These are phyloP conservation scores for Pseudogymnoascus sp. DNA, from an alignment of 2,329 filamentous ascomycete species.

Conservation along the genomic window DNA sequence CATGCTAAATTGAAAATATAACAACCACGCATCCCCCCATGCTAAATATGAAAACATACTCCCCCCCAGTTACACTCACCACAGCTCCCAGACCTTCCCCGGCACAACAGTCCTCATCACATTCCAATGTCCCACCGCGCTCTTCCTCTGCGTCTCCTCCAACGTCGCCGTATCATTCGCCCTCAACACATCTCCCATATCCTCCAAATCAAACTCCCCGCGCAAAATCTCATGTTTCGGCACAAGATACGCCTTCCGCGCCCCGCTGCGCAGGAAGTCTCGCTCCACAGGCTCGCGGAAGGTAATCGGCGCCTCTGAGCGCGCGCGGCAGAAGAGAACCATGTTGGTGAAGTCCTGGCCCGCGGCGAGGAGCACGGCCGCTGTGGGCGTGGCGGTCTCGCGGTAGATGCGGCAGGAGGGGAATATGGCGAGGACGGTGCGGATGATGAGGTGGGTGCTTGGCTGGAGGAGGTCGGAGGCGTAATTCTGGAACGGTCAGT, in stretches of 20 bases:
- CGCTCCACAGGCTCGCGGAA: constrained; percentile 60
- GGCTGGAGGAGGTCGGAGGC: constrained; percentile 79
- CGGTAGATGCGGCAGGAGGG: constrained; percentile 88
- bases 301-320: constrained; percentile 42
- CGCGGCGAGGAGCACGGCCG: constrained; percentile 40
- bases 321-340: constrained; percentile 71
- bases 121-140: constrained; percentile 79
- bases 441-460: constrained; percentile 69
- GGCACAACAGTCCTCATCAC: constrained; percentile 87
- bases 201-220: constrained; percentile 23
- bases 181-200: constrained; percentile 44
- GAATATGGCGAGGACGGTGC: constrained; percentile 77
- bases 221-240: constrained; percentile 65
- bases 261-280: constrained; percentile 68
- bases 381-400: constrained; percentile 55
- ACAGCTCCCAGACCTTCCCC: constrained; percentile 74
- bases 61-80: constrained; percentile 46
- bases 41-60: not conserved
- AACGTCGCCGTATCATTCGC: constrained; percentile 61
- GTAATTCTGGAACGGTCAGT: constrained; percentile 62
- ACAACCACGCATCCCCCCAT: not conserved
- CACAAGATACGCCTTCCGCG: constrained; percentile 62
- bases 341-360: constrained; percentile 83
- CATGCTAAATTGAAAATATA: not conserved
- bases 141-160: constrained; percentile 64